Percentiles rank a stretch among this genome's conserved stretches.
These are phyloP conservation scores for Phialophora chinensis DNA, from an alignment of 2,329 filamentous ascomycete species.

Conservation along the genomic window DNA sequence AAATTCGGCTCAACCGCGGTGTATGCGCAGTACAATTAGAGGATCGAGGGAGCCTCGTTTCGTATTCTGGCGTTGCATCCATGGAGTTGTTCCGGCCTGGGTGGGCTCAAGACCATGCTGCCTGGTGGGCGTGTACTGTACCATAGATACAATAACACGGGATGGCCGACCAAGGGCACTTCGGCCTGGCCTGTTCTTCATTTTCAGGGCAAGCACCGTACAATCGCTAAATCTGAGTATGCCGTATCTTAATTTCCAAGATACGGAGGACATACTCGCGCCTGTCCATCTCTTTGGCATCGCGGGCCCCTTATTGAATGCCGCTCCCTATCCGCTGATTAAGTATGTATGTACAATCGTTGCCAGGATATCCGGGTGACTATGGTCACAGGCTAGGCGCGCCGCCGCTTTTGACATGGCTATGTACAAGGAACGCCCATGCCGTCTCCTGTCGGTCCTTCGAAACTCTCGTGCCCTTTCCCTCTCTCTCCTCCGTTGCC, in stretches of 20 bases:
- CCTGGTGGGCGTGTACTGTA: conserved; percentile 4
- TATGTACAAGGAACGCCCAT: no score
- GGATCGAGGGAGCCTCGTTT: conserved; percentile 9
- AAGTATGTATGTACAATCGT: no score
- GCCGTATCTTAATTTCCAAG: background rate
- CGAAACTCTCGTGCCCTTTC: no score
- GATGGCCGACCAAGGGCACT: background rate
- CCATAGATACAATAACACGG: background rate
- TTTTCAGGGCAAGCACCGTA: background rate
- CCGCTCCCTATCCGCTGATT: no score
- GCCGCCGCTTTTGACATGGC: no score
- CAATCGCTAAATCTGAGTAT: background rate
- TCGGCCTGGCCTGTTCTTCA: background rate
- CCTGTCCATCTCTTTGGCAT: background rate
- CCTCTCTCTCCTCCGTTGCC: no score
- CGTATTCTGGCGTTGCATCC: conserved; percentile 29
- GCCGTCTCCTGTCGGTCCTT: no score
- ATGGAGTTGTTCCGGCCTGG: conserved; percentile 18
- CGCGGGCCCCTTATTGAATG: no score
- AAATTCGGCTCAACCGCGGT: conserved; percentile 91
- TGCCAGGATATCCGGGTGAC: no score
- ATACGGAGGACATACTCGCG: background rate
- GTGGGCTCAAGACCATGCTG: conserved; percentile 1
- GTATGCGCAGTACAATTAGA: conserved; percentile 98
- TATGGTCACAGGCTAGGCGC: no score